Evolutionary conservation across 345 rosid species (phyloP).

Genomic region (Acer saccharum): DNA sequence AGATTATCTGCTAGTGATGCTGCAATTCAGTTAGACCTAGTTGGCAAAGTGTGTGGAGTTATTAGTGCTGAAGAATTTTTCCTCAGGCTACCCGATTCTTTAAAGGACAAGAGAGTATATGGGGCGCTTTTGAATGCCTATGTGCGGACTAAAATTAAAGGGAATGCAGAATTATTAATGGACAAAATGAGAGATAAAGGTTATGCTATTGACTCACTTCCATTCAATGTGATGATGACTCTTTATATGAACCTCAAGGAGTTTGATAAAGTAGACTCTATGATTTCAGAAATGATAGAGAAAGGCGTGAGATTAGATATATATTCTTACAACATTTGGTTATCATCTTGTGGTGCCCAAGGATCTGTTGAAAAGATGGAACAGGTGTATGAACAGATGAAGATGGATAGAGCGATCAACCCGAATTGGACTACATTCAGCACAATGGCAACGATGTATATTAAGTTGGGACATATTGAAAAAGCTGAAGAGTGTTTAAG

Average conservation of each 20-base stretch:
- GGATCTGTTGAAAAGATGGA: slow-evolving; percentile 80
- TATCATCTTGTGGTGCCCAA: slow-evolving; percentile 74
- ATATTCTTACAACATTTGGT: slow-evolving; percentile 93
- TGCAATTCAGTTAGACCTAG: slow-evolving; percentile 89
- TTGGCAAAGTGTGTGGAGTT: slow-evolving; percentile 80
- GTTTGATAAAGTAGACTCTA: slow-evolving; percentile 63
- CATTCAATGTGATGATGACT: slow-evolving; percentile 97
- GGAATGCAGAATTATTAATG: slow-evolving; percentile 71
- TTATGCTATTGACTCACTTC: slow-evolving; percentile 62
- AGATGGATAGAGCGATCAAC: slow-evolving; percentile 47
- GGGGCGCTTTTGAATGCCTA: slow-evolving; percentile 88
- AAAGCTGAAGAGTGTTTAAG: slow-evolving; percentile 88
- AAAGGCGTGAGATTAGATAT: slow-evolving; percentile 69
- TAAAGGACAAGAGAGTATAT: slow-evolving; percentile 80
- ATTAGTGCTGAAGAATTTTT: slow-evolving; percentile 72
- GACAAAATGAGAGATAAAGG: slow-evolving; percentile 69
- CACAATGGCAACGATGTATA: slow-evolving; percentile 90
- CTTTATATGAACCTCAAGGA: slow-evolving; percentile 84
- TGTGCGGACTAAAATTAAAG: slow-evolving; percentile 57
- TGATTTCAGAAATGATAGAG: slow-evolving; percentile 80
- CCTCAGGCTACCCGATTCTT: slow-evolving; percentile 46
- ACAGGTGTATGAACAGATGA: slow-evolving; percentile 75
- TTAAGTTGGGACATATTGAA: slow-evolving; percentile 65
- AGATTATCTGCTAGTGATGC: slow-evolving; percentile 78
- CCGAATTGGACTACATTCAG: slow-evolving; percentile 95